Evolutionary conservation across 805 yeast species (phyloP).

Genomic region (Torulaspora indica): DNA sequence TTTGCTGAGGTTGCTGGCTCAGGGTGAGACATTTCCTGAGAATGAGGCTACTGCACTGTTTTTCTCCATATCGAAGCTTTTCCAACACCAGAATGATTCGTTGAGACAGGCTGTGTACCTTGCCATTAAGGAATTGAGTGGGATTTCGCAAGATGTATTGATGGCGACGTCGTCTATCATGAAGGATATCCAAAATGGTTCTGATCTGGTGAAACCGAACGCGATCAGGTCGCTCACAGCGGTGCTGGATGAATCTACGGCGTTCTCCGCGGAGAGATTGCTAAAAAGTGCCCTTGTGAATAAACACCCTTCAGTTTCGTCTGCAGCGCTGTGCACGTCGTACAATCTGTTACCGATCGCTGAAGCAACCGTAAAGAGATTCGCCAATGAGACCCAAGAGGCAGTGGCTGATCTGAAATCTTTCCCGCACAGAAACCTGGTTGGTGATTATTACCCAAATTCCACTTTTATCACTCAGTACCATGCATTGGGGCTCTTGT

Average conservation of each 20-base stretch:
- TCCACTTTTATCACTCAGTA: conserved; percentile 85
- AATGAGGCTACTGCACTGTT: conserved; percentile 89
- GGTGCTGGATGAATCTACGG: conserved; percentile 85
- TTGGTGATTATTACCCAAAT: conserved; percentile 50
- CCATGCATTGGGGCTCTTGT: conserved; percentile 89
- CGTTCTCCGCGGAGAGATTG: conserved; percentile 87
- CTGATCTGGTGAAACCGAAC: conserved; percentile 80
- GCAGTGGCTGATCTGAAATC: conserved; percentile 52
- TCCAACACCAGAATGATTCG: conserved; percentile 79
- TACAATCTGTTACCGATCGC: conserved; percentile 88
- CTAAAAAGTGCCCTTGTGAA: conserved; percentile 92
- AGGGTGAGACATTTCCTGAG: conserved; percentile 82
- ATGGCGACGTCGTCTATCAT: conserved; percentile 98
- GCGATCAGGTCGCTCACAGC: conserved; percentile 89
- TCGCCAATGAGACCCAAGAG: conserved; percentile 92
- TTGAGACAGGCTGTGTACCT: conserved; percentile 90
- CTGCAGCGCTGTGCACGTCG: conserved; percentile 91
- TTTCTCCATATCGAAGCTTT: conserved; percentile 88
- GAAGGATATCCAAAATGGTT: conserved; percentile 95
- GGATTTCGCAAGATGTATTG: conserved; percentile 82
- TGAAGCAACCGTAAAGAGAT: conserved; percentile 86
- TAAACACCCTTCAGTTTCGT: conserved; percentile 76
- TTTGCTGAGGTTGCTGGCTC: conserved; percentile 71
- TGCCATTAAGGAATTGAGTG: conserved; percentile 85
- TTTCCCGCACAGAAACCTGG: conserved; percentile 38